Base-by-base conservation (phyloP, 1,284 basidiomycete species). In the Pseudozyma tsukubaensis region DNA sequence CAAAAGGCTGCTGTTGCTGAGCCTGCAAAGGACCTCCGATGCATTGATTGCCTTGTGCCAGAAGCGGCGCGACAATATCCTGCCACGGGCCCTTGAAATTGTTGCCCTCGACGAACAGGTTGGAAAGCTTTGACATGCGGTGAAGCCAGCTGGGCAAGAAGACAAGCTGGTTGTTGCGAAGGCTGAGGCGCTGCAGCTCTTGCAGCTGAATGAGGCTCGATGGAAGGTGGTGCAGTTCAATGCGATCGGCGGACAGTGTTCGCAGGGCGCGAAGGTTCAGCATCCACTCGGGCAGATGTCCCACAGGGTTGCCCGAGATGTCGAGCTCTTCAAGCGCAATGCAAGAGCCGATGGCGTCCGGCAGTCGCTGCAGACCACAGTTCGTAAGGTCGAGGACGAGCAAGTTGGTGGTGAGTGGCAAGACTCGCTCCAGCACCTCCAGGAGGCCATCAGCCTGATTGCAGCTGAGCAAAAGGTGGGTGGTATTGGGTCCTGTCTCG, bases 131-230 rank as follows among this genome's bases (percentile, higher is more conserved):
- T 18, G 89, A 88, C 35, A 99, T 88, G 36, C 92, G 89, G 83
- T 92, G 93, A 45, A 99, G 88, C 96, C 97, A 99, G 68, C 92
- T 90, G 4, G 96, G 96, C 34, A 99, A 88, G n/a, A 91, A 89
- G 75, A 92, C 88, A 80, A 99, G 88, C 81, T 91, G 91, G 86
- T 99, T 99, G 79, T 91, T 87, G 60, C 94, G 90, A 50, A 96
- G 87, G 82, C 93, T 94, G 63, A 97, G 88, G 6, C 93, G 93
- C 82, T 94, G 92, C 53, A 97, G 87, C 74, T 89, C 89, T 79
- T 63, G 89, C 86, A 58, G 93, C 32, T 66, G 57, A 4, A 70
- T 51, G n/a, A 86, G 67, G n/a, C 77, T 71, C n/a, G 61, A 54
- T 0, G 78, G 93, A 11, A 98, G 86, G 8, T 89, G 90, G 13